phyloP scores from a whole-genome alignment of 345 rosid genomes.

The Pelargonium nanum region DNA sequence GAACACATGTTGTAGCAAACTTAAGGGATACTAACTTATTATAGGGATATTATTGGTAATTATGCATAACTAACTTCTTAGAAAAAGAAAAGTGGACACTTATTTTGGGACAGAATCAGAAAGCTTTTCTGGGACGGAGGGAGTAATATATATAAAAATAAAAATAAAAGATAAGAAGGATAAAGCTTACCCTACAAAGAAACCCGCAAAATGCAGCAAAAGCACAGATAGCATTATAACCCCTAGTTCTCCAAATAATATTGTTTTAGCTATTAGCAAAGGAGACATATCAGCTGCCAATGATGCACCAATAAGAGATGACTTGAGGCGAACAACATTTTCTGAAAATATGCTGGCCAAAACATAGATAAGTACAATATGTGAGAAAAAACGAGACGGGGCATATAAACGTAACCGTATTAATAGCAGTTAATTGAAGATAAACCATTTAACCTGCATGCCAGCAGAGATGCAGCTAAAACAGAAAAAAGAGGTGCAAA shows the following conservation, averaged over 20 bases:
- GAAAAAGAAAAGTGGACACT: too few species aligned
- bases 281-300: conserved; percentile 27
- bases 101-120: too few species aligned
- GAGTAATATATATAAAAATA: too few species aligned
- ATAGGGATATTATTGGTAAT: too few species aligned
- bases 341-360: conserved; percentile 46
- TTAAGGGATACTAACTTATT: too few species aligned
- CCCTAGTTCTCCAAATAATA: conserved; percentile 44
- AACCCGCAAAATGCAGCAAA: conserved; percentile 49
- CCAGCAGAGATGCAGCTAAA: conserved; percentile 44
- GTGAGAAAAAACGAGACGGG: neutral
- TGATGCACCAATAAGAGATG: conserved; percentile 27
- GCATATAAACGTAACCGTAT: neutral
- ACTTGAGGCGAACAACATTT: conserved; percentile 41
- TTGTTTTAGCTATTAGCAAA: conserved; percentile 15
- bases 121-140: too few species aligned
- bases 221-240: conserved; percentile 34
- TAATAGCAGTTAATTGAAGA: neutral
- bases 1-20: too few species aligned
- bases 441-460: conserved; percentile 40
- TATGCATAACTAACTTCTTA: too few species aligned
- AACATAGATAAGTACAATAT: neutral
- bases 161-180: neutral
- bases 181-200: conserved; percentile 43
- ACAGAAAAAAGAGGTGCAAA: conserved; percentile 54